Conservation (phyloP, 805 yeast genomes). For the Starmerella vaccinii region DNA sequence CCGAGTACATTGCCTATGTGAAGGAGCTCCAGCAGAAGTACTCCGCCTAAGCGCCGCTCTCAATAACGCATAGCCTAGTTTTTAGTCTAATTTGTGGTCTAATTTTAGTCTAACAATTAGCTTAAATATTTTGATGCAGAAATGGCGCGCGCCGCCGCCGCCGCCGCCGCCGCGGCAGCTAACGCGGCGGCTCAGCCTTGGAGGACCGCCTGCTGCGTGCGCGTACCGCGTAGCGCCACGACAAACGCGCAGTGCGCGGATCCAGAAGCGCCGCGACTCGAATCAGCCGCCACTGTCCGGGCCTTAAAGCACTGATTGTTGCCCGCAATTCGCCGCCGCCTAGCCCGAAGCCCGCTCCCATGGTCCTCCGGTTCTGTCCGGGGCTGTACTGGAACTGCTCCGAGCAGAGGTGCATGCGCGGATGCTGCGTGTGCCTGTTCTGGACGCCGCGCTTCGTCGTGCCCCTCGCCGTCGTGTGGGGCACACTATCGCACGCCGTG, state of each 20-base stretch:
- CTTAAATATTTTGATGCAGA: too few relatives aligned
- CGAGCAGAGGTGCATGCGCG: background rate
- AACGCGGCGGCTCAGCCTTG: too few relatives aligned
- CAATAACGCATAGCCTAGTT: too few relatives aligned
- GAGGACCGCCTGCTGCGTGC: too few relatives aligned
- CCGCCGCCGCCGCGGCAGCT: too few relatives aligned
- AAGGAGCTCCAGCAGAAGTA: constrained; percentile 26
- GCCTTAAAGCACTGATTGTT: background rate
- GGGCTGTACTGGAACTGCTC: constrained; percentile 2
- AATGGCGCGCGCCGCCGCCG: too few relatives aligned
- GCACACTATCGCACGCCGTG: constrained; percentile 21
- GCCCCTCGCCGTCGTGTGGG: constrained; percentile 30
- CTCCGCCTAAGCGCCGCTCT: constrained; percentile 8
- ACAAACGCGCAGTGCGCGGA: too few relatives aligned
- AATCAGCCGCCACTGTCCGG: background rate
- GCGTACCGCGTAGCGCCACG: too few relatives aligned
- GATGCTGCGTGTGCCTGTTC: constrained; percentile 16
- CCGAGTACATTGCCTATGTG: constrained; percentile 40
- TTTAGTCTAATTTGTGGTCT: too few relatives aligned
- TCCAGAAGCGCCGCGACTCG: too few relatives aligned
- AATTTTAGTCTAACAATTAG: too few relatives aligned
- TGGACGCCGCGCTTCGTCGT: constrained; percentile 30
- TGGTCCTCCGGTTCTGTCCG: background rate
- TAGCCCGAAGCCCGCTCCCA: too few relatives aligned
- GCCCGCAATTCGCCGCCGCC: background rate